phyloP scores from a whole-genome alignment of 129 eudicot species.

The Silybum marianum region DNA sequence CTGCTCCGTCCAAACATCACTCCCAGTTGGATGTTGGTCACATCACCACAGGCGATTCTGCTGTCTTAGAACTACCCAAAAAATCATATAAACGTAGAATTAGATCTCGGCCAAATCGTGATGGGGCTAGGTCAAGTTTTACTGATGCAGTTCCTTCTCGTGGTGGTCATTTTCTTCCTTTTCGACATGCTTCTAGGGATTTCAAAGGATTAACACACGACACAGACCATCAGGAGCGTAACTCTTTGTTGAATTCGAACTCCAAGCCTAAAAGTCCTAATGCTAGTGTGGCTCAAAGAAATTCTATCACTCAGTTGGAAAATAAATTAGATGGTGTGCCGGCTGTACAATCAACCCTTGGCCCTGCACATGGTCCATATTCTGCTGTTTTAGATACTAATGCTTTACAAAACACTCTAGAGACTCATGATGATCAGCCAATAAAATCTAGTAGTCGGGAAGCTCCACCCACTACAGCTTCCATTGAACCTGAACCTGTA shows the following conservation, averaged over 20 bases:
- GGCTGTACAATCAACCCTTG: slow-evolving; percentile 48
- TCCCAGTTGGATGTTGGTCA: slow-evolving; percentile 43
- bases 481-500: slow-evolving; percentile 30
- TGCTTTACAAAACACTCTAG: slow-evolving; percentile 31
- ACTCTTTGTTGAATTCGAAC: slow-evolving; percentile 26
- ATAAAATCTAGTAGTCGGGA: slow-evolving; percentile 32
- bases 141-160: slow-evolving; percentile 46
- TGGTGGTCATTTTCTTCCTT: slow-evolving; percentile 48
- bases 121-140: slow-evolving; percentile 59
- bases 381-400: slow-evolving; percentile 40
- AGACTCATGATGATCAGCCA: slow-evolving; percentile 39
- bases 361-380: slow-evolving; percentile 35
- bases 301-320: slow-evolving; percentile 42
- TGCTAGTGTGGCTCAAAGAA: slow-evolving; percentile 37
- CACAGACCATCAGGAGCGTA: slow-evolving; percentile 42
- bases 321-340: slow-evolving; percentile 48
- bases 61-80: slow-evolving; percentile 64
- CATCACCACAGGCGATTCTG: slow-evolving; percentile 53
- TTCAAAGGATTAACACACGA: slow-evolving; percentile 43
- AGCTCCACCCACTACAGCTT: slow-evolving; percentile 33
- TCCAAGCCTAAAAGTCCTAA: slow-evolving; percentile 46
- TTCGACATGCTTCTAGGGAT: slow-evolving; percentile 56
- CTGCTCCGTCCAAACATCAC: slow-evolving; percentile 48
- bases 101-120: slow-evolving; percentile 82
- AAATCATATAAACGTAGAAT: slow-evolving; percentile 83